phyloP scores from a whole-genome alignment of 2,329 filamentous ascomycete species.

The Fonsecaea erecta region DNA sequence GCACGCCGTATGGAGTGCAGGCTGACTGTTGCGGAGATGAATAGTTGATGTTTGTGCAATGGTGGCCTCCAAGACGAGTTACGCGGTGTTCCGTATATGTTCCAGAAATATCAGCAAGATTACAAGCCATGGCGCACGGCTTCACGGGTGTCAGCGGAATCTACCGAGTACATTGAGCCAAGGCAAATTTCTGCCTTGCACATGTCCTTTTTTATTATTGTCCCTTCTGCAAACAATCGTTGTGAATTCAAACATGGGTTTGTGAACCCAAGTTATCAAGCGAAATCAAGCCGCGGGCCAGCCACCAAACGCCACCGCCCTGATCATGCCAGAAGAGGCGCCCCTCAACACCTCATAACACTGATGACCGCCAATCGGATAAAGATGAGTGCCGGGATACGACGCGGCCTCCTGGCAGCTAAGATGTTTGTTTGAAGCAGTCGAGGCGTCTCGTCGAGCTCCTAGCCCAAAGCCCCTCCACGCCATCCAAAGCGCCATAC shows the following conservation, averaged over 20 bases:
- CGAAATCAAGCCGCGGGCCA: constrained; percentile 11
- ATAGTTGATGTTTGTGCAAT: background rate
- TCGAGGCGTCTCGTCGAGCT: constrained; percentile 17
- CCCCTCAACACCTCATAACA: background rate
- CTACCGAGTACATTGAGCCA: background rate
- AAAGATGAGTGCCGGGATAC: background rate
- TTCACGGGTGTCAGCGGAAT: background rate
- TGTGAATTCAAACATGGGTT: background rate
- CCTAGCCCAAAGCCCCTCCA: constrained; percentile 9
- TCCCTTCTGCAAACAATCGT: background rate
- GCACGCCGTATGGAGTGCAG: background rate
- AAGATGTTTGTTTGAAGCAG: constrained; percentile 23
- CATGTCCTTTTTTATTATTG: background rate
- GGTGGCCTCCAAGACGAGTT: background rate
- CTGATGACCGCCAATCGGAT: background rate
- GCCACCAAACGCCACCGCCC: constrained; percentile 9
- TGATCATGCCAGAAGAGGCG: background rate
- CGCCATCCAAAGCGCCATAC: background rate
- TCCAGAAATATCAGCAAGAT: background rate
- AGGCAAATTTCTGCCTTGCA: constrained; percentile 1
- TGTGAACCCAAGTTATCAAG: constrained; percentile 4
- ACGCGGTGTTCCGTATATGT: background rate
- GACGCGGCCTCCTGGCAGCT: background rate
- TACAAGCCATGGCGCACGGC: background rate
- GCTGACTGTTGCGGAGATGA: background rate